A percentile compares a stretch with the other conserved stretches of the same genome.
Conservation (phyloP, 768 basidiomycete species). For the Russula abietina region DNA sequence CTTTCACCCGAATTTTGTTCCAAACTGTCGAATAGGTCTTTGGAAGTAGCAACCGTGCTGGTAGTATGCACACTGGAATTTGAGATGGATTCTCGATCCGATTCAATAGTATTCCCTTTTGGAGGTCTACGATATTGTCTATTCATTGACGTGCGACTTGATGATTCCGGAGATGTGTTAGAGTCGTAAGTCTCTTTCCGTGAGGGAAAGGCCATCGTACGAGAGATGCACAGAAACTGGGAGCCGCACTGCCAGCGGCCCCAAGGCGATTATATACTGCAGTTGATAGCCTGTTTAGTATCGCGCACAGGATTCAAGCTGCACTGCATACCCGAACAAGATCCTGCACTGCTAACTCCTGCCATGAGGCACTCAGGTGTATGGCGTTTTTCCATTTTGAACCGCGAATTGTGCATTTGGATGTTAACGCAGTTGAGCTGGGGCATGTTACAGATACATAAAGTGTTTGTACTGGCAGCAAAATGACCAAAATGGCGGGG, state of each 20-base stretch:
- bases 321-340: no score
- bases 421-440: no score
- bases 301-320: no score
- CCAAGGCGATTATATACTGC: background rate
- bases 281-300: no score
- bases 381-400: no score
- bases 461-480: no score
- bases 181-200: background rate
- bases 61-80: background rate
- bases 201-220: background rate
- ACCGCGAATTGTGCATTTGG: no score
- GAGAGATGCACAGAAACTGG: background rate
- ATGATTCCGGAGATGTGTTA: background rate
- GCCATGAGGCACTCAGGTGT: no score
- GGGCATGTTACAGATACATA: no score
- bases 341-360: no score
- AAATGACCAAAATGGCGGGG: no score
- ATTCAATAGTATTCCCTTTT: background rate
- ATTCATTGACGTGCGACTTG: background rate
- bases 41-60: background rate
- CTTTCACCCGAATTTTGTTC: background rate
- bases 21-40: background rate
- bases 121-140: background rate
- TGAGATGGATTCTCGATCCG: background rate
- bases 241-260: no score